phyloP scores from a whole-genome alignment of 1,284 basidiomycete species.

The Malassezia japonica region DNA sequence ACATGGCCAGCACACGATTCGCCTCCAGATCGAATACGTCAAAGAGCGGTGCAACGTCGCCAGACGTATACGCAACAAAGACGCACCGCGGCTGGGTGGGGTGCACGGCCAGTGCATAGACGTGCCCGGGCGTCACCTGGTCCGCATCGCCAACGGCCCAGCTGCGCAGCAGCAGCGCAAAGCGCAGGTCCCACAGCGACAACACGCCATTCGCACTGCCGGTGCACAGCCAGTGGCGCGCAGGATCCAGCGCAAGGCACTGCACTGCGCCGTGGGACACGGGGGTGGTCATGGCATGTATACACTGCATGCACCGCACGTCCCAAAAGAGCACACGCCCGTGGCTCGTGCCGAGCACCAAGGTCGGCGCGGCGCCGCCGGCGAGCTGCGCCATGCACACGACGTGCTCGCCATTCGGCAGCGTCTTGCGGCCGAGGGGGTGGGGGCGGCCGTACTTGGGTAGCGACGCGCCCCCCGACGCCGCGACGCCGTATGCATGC shows the following conservation, averaged over 20 bases:
- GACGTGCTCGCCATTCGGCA: conserved; percentile 47
- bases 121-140: neutral
- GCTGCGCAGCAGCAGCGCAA: conserved; percentile 74
- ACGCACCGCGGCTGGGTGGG: neutral
- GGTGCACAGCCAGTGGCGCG: conserved; percentile 72
- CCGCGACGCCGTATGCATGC: conserved; percentile 49
- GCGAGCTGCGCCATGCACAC: conserved; percentile 27
- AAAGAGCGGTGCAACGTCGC: neutral
- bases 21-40: conserved; percentile 7
- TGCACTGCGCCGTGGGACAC: conserved; percentile 77
- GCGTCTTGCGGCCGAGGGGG: conserved; percentile 46
- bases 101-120: conserved; percentile 3
- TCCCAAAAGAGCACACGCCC: conserved; percentile 71
- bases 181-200: conserved; percentile 85
- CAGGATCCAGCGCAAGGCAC: conserved; percentile 64
- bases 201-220: conserved; percentile 75
- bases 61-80: neutral
- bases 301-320: conserved; percentile 68
- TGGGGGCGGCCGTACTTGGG: conserved; percentile 49
- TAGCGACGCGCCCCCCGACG: conserved; percentile 30
- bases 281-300: conserved; percentile 70
- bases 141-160: conserved; percentile 62
- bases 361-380: conserved; percentile 35
- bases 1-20: neutral
- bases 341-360: conserved; percentile 75